These are phyloP conservation scores for Candida chilensis DNA, from an alignment of 805 yeast genomes.

Conservation along the genomic window DNA sequence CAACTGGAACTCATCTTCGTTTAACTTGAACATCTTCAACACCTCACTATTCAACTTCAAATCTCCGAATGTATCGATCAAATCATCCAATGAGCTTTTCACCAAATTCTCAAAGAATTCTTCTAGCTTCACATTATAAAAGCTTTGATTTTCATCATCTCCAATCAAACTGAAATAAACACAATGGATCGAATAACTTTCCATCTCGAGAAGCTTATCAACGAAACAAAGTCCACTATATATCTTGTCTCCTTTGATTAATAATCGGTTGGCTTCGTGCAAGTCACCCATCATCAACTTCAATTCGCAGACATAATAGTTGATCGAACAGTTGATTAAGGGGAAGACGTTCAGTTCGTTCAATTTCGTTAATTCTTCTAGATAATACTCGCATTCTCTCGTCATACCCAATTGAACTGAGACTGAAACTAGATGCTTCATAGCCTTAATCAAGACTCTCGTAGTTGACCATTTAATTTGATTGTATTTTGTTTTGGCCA, in stretches of 20 bases:
- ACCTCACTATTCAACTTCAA: not conserved
- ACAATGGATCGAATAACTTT: conserved; percentile 6
- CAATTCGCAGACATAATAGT: conserved; percentile 7
- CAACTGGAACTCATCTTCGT: not conserved
- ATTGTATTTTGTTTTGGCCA: conserved; percentile 9
- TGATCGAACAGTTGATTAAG: conserved; percentile 11
- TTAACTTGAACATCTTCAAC: not conserved
- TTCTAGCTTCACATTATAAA: conserved; percentile 2
- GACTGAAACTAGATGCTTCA: conserved; percentile 25
- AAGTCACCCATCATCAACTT: conserved; percentile 7
- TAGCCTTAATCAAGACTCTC: conserved; percentile 21
- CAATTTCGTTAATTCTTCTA: conserved; percentile 37
- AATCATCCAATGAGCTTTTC: not conserved
- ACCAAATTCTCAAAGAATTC: conserved; percentile 1
- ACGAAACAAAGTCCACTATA: conserved; percentile 5
- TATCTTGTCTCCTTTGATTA: conserved; percentile 4
- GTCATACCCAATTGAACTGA: conserved; percentile 43
- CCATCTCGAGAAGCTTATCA: conserved; percentile 7
- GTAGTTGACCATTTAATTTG: conserved; percentile 26
- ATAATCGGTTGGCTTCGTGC: conserved; percentile 5
- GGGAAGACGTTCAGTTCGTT: conserved; percentile 17
- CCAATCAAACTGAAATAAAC: conserved; percentile 7
- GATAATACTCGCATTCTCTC: conserved; percentile 48
- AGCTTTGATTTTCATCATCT: conserved; percentile 3
- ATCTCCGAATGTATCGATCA: not conserved